Percentiles rank a stretch among this genome's conserved stretches.
Evolutionary conservation across 768 basidiomycete genomes (phyloP).

Genomic region (Favolaschia claudopus): DNA sequence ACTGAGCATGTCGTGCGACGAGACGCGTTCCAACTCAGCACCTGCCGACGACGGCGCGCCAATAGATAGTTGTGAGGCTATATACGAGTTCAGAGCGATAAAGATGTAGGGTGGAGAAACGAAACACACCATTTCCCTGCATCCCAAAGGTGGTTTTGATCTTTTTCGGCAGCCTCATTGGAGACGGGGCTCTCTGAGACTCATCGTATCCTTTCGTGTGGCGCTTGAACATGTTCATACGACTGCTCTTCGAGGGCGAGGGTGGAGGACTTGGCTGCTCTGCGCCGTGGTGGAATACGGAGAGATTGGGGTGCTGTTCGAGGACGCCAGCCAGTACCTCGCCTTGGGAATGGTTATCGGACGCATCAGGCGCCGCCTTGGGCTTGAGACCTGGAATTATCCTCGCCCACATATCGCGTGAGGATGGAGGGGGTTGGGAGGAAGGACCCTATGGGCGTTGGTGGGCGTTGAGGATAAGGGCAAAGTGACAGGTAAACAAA

Average conservation of each 20-base stretch:
- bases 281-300: conserved; percentile 56
- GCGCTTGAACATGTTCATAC: conserved; percentile 62
- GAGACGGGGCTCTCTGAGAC: conserved; percentile 44
- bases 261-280: conserved; percentile 50
- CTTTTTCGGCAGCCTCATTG: conserved; percentile 57
- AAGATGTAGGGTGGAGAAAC: conserved; percentile 41
- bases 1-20: conserved; percentile 27
- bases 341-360: conserved; percentile 31
- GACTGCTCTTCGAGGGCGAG: conserved; percentile 58
- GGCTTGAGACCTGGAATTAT: conserved; percentile 24
- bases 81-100: conserved; percentile 18
- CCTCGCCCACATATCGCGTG: conserved; percentile 33
- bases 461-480: too few species aligned
- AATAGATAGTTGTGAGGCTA: conserved; percentile 29
- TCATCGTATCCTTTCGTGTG: conserved; percentile 51
- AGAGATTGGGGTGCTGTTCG: conserved; percentile 69
- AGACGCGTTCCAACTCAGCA: conserved; percentile 15
- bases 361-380: conserved; percentile 10
- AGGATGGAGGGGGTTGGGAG: background rate
- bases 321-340: conserved; percentile 60
- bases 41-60: conserved; percentile 23
- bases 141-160: conserved; percentile 51
- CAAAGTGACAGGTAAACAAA: too few species aligned
- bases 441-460: too few species aligned
- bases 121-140: conserved; percentile 46